These are phyloP conservation scores for Aspergillus terreus DNA, from an alignment of 2,329 filamentous ascomycete genomes.

Conservation along the genomic window DNA sequence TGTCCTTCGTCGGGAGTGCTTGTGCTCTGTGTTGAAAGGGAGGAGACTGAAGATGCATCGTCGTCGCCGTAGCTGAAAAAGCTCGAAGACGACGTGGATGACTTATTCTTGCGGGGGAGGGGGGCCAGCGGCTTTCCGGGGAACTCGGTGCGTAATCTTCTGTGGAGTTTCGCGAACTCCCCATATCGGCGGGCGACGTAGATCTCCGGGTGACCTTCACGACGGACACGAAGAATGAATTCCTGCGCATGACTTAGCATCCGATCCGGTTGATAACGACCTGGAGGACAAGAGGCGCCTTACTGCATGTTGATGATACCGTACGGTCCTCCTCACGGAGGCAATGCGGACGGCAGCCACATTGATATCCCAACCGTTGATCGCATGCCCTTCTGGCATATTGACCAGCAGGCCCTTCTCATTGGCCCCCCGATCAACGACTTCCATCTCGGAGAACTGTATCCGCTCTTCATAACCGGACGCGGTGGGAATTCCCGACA, in stretches of 20 bases:
- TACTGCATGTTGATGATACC: constrained; percentile 88
- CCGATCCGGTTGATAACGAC: not conserved
- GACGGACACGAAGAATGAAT: constrained; percentile 83
- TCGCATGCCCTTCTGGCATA: constrained; percentile 82
- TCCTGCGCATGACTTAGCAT: constrained; percentile 53
- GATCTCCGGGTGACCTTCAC: constrained; percentile 68
- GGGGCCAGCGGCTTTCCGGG: constrained; percentile 86
- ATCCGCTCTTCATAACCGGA: constrained; percentile 98
- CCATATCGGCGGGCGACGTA: constrained; percentile 85
- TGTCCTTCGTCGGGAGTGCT: constrained; percentile 37
- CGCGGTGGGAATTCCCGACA: constrained; percentile 90
- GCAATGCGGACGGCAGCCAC: constrained; percentile 82
- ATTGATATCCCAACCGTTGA: constrained; percentile 97
- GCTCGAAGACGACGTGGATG: constrained; percentile 58
- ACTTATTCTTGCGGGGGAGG: constrained; percentile 89
- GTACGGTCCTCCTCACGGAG: constrained; percentile 77
- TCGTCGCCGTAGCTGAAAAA: constrained; percentile 61
- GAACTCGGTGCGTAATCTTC: constrained; percentile 74
- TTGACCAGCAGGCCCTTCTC: constrained; percentile 85
- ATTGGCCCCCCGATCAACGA: constrained; percentile 89
- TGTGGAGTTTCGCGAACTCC: constrained; percentile 78
- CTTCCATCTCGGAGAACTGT: constrained; percentile 92
- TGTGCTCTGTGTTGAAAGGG: constrained; percentile 66
- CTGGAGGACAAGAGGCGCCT: constrained; percentile 30
- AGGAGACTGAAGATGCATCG: constrained; percentile 77